Evolutionary conservation across 2,329 filamentous ascomycete species (phyloP).

Genomic region (Cercospora sp.): DNA sequence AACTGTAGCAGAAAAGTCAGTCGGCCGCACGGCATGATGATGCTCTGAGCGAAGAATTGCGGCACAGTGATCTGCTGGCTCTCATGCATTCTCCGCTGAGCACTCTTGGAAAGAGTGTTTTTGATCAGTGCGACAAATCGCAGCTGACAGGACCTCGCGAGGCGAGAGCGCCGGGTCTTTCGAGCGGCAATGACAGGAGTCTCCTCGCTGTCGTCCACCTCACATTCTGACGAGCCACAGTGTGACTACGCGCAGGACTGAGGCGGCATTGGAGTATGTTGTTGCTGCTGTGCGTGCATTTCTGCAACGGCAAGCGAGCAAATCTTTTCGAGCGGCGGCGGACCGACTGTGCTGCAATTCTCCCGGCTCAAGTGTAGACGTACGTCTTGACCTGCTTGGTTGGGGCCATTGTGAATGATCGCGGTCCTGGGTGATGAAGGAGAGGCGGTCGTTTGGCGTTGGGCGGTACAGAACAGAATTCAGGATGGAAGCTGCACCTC

Average conservation of each 20-base stretch:
- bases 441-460: conserved; percentile 39
- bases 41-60: conserved; percentile 87
- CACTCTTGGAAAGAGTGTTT: conserved; percentile 43
- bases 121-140: conserved; percentile 70
- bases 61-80: conserved; percentile 80
- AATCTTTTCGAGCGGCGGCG: conserved; percentile 57
- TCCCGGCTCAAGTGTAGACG: conserved; percentile 45
- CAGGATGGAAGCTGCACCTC: conserved; percentile 20
- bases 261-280: conserved; percentile 33
- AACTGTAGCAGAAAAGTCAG: conserved; percentile 65
- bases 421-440: conserved; percentile 27
- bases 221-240: conserved; percentile 41
- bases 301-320: conserved; percentile 27
- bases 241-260: conserved; percentile 40
- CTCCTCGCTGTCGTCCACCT: conserved; percentile 24
- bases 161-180: conserved; percentile 34
- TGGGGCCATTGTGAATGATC: conserved; percentile 55
- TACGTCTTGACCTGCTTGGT: conserved; percentile 55
- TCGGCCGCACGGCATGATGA: conserved; percentile 62
- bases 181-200: conserved; percentile 24
- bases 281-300: conserved; percentile 21
- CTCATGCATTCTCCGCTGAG: conserved; percentile 43
- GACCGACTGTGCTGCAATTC: conserved; percentile 72
- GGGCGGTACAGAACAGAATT: conserved; percentile 34
- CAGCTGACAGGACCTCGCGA: conserved; percentile 35